Percentiles rank a stretch among this genome's conserved stretches.
Conservation (phyloP, 2,329 filamentous ascomycete genomes). For the Clonostachys chloroleuca region DNA sequence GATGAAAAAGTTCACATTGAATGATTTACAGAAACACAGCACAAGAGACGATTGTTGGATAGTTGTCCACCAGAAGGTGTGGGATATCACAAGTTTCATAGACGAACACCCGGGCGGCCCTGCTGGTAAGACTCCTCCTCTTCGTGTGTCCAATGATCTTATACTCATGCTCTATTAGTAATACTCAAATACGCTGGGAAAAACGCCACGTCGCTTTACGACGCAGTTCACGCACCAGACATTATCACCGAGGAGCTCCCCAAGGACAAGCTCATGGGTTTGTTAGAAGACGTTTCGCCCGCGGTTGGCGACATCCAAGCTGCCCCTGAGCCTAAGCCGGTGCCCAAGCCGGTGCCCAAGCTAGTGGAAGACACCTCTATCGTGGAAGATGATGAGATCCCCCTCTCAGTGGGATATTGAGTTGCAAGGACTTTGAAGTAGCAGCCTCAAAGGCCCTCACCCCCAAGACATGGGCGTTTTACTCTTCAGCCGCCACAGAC, state of each 20-base stretch:
- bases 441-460: conserved; percentile 37
- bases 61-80: conserved; percentile 63
- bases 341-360: background rate
- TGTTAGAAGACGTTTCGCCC: conserved; percentile 32
- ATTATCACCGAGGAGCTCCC: conserved; percentile 31
- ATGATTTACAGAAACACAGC: conserved; percentile 42
- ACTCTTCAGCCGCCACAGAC: conserved; percentile 48
- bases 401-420: conserved; percentile 41
- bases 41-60: conserved; percentile 55
- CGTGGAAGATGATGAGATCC: conserved; percentile 8
- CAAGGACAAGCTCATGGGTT: conserved; percentile 40
- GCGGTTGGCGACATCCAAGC: background rate
- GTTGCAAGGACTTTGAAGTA: conserved; percentile 42
- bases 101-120: conserved; percentile 28
- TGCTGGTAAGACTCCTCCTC: conserved; percentile 14
- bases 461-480: conserved; percentile 49
- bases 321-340: background rate
- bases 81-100: conserved; percentile 65
- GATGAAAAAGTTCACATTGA: conserved; percentile 7
- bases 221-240: conserved; percentile 39
- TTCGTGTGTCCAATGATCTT: background rate
- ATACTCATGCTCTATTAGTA: conserved; percentile 29
- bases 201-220: conserved; percentile 49
- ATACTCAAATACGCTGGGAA: conserved; percentile 45
- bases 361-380: background rate